Base-by-base conservation (phyloP, 257 asterid species). In the Nicotiana obtusifolia region DNA sequence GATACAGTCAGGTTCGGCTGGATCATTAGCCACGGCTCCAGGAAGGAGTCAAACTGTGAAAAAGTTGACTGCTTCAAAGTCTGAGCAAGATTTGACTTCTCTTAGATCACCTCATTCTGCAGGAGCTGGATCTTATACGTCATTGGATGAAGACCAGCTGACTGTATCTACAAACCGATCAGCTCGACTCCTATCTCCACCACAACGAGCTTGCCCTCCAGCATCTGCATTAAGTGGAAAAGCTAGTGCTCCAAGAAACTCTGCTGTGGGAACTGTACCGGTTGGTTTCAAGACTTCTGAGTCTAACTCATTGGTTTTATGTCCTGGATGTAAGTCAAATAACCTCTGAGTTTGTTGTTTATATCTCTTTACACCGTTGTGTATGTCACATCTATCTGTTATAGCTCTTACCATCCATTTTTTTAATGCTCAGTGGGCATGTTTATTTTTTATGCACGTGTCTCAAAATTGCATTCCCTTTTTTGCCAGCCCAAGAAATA, bases 51-150 rank as follows among this genome's bases (percentile, higher is more conserved):
- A 89, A 75, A 84, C 87, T 76, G 82, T 82, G 85, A 94, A 86
- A 81, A 90, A 86, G 78, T 81, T 93, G 86, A 47, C 91, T 49
- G 89, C 87, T 81, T 94, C 98, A 11, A 94, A 91, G 87, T 94
- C 98, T 56, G 97, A 96, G 81, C 99, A 96, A 89, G 98, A 96
- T 87, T 89, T 93, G 89, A 69, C 90, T 76, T 85, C 96, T 82
- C 89, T 91, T 60, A 87, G 89, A 79, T 89, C 98, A 78, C 90
- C 92, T 44, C 95, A 84, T 78, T 84, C 97, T 83, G 92, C 85
- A 66, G 91, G 89, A 69, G 82, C 84, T 85, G 90, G 90, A 85
- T 89, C 95, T 57, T 90, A 83, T 77, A 88, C 87, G 68, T 81
- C 86, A 49, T 81, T 88, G 83, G 94, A 90, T 47, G 92, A 88